Evolutionary conservation across 225 moss, liverwort and hornwort species (phyloP).

Genomic region (Antitrichia curtipendula): DNA sequence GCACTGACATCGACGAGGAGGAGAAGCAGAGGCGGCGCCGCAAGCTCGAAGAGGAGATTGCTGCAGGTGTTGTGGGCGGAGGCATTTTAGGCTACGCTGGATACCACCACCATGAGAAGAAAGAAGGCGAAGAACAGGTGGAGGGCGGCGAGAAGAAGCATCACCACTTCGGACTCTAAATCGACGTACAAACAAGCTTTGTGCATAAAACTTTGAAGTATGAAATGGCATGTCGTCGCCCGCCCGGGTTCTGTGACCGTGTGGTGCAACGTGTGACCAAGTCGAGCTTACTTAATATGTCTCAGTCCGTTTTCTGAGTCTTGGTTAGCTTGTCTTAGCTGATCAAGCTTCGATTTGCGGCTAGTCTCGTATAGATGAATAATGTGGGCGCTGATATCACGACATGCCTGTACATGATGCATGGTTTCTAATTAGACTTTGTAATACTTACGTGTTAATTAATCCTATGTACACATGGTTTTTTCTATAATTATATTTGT

Average conservation of each 20-base stretch:
- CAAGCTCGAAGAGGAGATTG: background rate
- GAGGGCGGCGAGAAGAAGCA: background rate
- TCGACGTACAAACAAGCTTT: background rate
- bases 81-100: background rate
- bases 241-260: background rate
- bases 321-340: background rate
- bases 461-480: background rate
- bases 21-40: background rate
- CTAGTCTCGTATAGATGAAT: background rate
- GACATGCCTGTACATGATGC: background rate
- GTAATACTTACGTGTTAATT: background rate
- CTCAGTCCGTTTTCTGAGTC: too few species aligned
- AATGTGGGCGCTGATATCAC: background rate
- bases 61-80: background rate
- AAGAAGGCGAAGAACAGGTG: background rate
- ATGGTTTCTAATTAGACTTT: background rate
- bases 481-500: background rate
- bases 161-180: background rate
- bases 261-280: background rate
- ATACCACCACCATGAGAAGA: background rate
- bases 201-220: background rate
- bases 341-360: background rate
- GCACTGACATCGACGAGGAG: background rate
- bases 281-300: too few species aligned
- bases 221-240: background rate